phyloP scores from a whole-genome alignment of 495 filamentous ascomycete genomes.

The Neurospora sp. region DNA sequence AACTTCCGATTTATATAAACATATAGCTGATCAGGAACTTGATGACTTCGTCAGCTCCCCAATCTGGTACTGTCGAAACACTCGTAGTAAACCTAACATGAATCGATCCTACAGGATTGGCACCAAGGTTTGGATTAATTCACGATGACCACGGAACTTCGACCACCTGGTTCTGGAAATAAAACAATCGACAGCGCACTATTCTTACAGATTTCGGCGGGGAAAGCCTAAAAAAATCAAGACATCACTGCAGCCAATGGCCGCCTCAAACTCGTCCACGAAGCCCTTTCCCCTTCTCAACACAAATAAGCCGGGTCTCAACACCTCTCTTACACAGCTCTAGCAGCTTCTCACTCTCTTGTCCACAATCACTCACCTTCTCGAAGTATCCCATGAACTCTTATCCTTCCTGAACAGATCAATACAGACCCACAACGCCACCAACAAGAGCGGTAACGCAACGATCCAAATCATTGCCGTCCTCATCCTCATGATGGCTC shows the following conservation, averaged over 20 bases:
- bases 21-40: neutral
- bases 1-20: neutral
- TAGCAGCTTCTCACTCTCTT: neutral
- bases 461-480: neutral
- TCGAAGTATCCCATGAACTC: neutral
- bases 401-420: neutral
- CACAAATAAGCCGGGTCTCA: neutral
- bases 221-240: neutral
- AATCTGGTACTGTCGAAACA: neutral
- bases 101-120: neutral
- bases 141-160: neutral
- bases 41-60: neutral
- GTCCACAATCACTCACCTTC: neutral
- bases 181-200: neutral
- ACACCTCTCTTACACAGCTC: neutral
- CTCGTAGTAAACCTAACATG: neutral
- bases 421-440: neutral
- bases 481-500: neutral
- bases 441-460: neutral
- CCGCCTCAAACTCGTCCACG: neutral
- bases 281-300: neutral
- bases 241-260: neutral
- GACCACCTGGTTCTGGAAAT: neutral
- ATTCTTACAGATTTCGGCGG: neutral
- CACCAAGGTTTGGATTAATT: neutral